Evolutionary conservation across 352 stramenopile species (phyloP), one percentile per base, ranked within the genome.

Genomic region (Aphanomyces euteiches): DNA sequence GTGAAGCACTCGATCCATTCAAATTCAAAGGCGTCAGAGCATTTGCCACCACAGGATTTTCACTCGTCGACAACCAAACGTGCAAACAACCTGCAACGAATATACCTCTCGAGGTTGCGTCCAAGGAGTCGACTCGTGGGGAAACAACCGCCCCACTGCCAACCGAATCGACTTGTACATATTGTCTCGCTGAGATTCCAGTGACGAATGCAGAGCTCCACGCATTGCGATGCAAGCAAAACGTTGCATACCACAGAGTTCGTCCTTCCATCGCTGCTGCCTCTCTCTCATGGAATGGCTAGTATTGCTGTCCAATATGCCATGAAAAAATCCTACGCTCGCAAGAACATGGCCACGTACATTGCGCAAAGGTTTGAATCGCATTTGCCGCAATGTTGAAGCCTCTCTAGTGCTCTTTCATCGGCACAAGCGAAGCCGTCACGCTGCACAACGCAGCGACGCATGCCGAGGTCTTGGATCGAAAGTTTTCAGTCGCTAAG

Each of bases 201-300:
- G 34, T 19, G 12, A 17, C 56, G 8, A 81, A 78, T 5, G 67
- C 75, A 43, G 74, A 82, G 28, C 60, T 89, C 1, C 82, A 89
- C 56, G 68, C 58, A 36, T 28, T 89, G 34, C 74, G 78, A 19
- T 89, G 80, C 40, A 47, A 67, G 8, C 79, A 77, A 38, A 85
- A 85, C 67, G 73, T 75, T 39, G 39, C 67, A 3, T 87, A 86
- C 36, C 82, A 89, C 74, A 83, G 84, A 74, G 82, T 87, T 56
- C 1, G 34, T 12, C 21, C 7, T 1, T 45, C 7, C 54, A 40
- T 41, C 1, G 39, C 3, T 39, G 34, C 40, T 5, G 10, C 12
- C 56, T 4, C 66, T 66, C 13, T 66, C 45, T 50, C 7, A 21
- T 50, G 65, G 4, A 28, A 47, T 64, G 7, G 36, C 34, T 56